A percentile compares a stretch with the other conserved stretches of the same genome.
These are phyloP conservation scores for Obba rivulosa DNA, from an alignment of 768 basidiomycete genomes.

Conservation along the genomic window DNA sequence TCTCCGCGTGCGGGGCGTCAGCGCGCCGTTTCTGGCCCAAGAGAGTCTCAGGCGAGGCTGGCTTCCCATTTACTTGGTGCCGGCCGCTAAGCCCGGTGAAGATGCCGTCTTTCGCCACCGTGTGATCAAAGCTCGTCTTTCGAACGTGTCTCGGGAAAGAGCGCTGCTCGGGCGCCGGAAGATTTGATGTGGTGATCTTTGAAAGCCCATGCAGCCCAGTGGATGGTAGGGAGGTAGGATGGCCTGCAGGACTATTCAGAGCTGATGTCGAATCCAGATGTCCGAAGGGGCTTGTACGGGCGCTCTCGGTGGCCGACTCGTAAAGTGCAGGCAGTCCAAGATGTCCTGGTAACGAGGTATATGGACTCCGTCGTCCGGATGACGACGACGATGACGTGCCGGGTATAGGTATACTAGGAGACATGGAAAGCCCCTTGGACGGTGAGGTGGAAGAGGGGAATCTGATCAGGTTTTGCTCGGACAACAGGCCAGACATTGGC, in stretches of 20 bases:
- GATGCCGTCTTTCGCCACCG: slow-evolving; percentile 65
- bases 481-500: slow-evolving; percentile 38
- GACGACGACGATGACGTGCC: slow-evolving; percentile 7
- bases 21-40: slow-evolving; percentile 76
- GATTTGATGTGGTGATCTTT: slow-evolving; percentile 27
- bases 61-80: slow-evolving; percentile 79
- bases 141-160: slow-evolving; percentile 81
- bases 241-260: slow-evolving; percentile 23
- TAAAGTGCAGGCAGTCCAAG: slow-evolving; percentile 19
- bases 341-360: slow-evolving; percentile 15
- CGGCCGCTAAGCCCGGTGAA: slow-evolving; percentile 55
- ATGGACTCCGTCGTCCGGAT: slow-evolving; percentile 21
- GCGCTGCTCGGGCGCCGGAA: slow-evolving; percentile 34
- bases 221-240: slow-evolving; percentile 72
- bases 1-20: slow-evolving; percentile 75
- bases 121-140: slow-evolving; percentile 95
- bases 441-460: slow-evolving; percentile 23
- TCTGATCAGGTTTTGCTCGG: slow-evolving; percentile 23
- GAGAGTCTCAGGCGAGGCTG: slow-evolving; percentile 57
- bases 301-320: slow-evolving; percentile 16
- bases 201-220: slow-evolving; percentile 58
- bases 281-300: slow-evolving; percentile 4
- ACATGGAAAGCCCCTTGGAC: slow-evolving; percentile 17
- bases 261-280: slow-evolving; percentile 18
- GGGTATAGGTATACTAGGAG: slow-evolving; percentile 24